These are phyloP conservation scores for Babesia bigemina DNA, from an alignment of 169 alveolate genomes.

Conservation along the genomic window DNA sequence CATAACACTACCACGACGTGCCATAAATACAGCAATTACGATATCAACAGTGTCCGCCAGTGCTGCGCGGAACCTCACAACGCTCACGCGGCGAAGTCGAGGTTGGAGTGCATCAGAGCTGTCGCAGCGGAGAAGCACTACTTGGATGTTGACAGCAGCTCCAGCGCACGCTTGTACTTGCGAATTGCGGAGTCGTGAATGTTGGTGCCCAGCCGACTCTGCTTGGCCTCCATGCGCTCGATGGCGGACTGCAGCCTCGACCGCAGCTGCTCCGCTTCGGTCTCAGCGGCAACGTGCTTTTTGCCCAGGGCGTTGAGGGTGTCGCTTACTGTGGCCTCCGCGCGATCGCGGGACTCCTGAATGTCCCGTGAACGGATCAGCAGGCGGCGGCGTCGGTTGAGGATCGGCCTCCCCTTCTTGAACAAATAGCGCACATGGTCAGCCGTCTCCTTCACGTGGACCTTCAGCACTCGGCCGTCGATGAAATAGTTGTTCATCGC, in stretches of 20 bases:
- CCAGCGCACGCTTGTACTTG: conserved; percentile 36
- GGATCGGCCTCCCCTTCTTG: conserved; percentile 29
- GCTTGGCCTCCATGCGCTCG: conserved; percentile 15
- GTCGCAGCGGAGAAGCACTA: not conserved
- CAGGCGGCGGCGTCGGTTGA: not conserved
- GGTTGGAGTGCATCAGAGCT: too few relatives aligned
- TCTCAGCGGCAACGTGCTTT: not conserved
- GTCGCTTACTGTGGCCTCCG: not conserved
- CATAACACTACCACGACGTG: not conserved
- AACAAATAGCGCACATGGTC: conserved; percentile 34
- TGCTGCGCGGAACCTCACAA: too few relatives aligned
- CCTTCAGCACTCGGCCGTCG: conserved; percentile 60
- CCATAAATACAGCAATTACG: not conserved
- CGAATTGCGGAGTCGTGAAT: conserved; percentile 29
- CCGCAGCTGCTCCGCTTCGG: not conserved
- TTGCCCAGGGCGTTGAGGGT: not conserved
- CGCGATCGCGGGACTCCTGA: not conserved
- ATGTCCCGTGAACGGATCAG: not conserved
- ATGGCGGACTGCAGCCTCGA: conserved; percentile 18
- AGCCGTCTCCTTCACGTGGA: conserved; percentile 31
- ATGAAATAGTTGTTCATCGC: conserved; percentile 68
- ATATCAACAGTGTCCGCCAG: not conserved
- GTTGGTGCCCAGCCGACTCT: conserved; percentile 35
- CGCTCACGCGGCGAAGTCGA: too few relatives aligned
- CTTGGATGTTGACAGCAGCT: not conserved